Evolutionary conservation across 2,329 filamentous ascomycete genomes (phyloP), one percentile per base, ranked within the genome.

Genomic region (Ilyonectria sp.): DNA sequence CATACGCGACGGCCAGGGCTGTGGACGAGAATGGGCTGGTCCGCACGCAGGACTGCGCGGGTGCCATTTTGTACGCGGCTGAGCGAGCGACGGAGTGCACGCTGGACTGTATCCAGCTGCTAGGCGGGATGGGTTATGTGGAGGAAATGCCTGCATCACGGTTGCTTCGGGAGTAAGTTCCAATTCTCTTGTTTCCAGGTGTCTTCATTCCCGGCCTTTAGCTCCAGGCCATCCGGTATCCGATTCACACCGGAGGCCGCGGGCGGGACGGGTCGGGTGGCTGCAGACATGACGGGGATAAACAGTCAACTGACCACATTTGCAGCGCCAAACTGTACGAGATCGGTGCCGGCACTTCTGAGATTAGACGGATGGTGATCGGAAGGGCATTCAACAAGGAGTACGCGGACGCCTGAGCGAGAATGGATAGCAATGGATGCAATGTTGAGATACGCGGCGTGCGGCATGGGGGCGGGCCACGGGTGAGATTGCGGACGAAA

Each of bases 71-170:
- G 71, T 98, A 97, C 81, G 94, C 95, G 1, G 95, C 94, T 0
- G 95, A 98, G 84, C 84, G 94, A 37, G 95, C 95, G 11, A 97
- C 93, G 0, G 94, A 98, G 82, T 93, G 91, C 67, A 89, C 94
- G 0, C 87, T 97, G 33, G 95, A 98, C 82, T 93, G 93, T 52
- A 93, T 98, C 66, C 96, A 99, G 82, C 87, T 97, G 67, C 88
- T 99, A 77, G 96, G 96, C 19, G 96, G 95, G 0, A 98, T 95
- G 90, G 95, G 95, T 4, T 98, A 98, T 78, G 90, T 97, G 74
- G 97, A 98, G 80, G 96, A 99, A 83, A 94, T 98, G 84, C 92
- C 94, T 0, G 95, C 94, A 0, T 97, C 95, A 23, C 86, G 95
- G 71, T 87, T 98, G 72, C 82, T 98, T 74, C 84, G 96, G 77